phyloP scores from a whole-genome alignment of 2,329 filamentous ascomycete species.

The Chrysoporthe cubensis region DNA sequence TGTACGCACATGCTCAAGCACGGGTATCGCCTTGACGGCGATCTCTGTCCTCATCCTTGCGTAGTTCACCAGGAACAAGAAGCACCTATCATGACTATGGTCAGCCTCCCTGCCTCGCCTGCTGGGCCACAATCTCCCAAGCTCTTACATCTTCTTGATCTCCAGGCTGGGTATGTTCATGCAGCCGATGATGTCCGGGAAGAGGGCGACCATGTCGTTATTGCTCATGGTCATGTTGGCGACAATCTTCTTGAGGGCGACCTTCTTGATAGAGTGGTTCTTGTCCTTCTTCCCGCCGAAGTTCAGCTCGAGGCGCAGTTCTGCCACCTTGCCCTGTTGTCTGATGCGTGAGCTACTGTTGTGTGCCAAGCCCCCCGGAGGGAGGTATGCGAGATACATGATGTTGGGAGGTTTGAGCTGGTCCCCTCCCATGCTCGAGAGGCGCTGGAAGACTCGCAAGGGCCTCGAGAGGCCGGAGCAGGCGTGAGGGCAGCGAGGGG shows the following conservation, averaged over 20 bases:
- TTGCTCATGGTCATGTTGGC: slow-evolving; percentile 99
- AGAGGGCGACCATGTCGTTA: slow-evolving; percentile 98
- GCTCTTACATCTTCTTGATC: slow-evolving; percentile 96
- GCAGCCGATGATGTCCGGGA: slow-evolving; percentile 91
- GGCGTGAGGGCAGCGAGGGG: slow-evolving; percentile 12
- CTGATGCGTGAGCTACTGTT: slow-evolving; percentile 52
- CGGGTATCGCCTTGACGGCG: slow-evolving; percentile 88
- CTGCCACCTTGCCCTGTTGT: slow-evolving; percentile 95
- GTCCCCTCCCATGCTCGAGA: slow-evolving; percentile 12
- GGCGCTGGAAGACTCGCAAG: slow-evolving; percentile 1
- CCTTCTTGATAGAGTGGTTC: slow-evolving; percentile 93
- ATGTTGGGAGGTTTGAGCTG: slow-evolving; percentile 33
- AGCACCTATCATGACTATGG: slow-evolving; percentile 69
- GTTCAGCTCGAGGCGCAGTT: slow-evolving; percentile 92
- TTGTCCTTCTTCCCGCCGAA: slow-evolving; percentile 97
- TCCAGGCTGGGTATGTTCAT: slow-evolving; percentile 95
- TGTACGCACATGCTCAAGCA: slow-evolving; percentile 72
- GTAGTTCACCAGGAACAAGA: slow-evolving; percentile 96
- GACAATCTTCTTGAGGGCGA: slow-evolving; percentile 98
- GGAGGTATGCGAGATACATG: slow-evolving; percentile 60
- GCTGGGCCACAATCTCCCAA: not conserved
- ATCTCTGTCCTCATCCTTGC: slow-evolving; percentile 92
- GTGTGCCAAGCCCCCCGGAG: slow-evolving; percentile 44
- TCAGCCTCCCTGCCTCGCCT: slow-evolving; percentile 25
- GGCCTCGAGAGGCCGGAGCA: slow-evolving; percentile 7